Base-by-base conservation (phyloP, 2,329 filamentous ascomycete species). In the Hymenoscyphus salicellus region DNA sequence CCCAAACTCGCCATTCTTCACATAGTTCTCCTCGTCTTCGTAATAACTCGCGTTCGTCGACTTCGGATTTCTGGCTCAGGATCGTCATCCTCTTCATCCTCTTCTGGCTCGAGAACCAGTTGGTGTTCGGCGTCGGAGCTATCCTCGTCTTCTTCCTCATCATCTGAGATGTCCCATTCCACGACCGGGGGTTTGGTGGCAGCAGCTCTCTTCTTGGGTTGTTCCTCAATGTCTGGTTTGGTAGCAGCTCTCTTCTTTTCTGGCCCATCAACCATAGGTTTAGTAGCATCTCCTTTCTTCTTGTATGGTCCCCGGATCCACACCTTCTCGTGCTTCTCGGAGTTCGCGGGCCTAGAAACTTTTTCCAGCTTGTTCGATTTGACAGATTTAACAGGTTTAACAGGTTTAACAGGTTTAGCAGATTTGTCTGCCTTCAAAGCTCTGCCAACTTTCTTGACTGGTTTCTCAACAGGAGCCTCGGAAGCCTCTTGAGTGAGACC, bases 401-500 rank as follows among this genome's bases (percentile, higher is more conserved):
- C 17, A 4, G n/a, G 5, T 17, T 7, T 46, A 8, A 23, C 20
- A 52, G 20, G n/a, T 20, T 52, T 52, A 23, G n/a, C 43, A 4
- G n/a, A n/a, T 20, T 23, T 49, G n/a, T 8, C 46, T 26, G n/a
- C 20, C 23, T 52, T 52, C 2, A 5, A 17, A 5, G 55, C 10
- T 17, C 20, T 38, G 3, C 30, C 8, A 5, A 30, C 20, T 33
- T 36, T 58, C 26, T 33, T 33, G 7, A 33, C 30, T 23, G n/a
- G 17, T 17, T 58, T 58, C 20, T 23, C 57, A 59, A 41, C 28
- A n/a, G 38, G 20, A 14, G 46, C 26, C 23, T 57, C 52, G 16
- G 60, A 68, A 23, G 60, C 63, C 20, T 71, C 66, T 46, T 69
- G 60, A 28, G 60, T 72, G 11, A 66, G 61, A 4, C 43, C 69